Conservation (phyloP, 306 rosid species). For the Coriaria nepalensis region DNA sequence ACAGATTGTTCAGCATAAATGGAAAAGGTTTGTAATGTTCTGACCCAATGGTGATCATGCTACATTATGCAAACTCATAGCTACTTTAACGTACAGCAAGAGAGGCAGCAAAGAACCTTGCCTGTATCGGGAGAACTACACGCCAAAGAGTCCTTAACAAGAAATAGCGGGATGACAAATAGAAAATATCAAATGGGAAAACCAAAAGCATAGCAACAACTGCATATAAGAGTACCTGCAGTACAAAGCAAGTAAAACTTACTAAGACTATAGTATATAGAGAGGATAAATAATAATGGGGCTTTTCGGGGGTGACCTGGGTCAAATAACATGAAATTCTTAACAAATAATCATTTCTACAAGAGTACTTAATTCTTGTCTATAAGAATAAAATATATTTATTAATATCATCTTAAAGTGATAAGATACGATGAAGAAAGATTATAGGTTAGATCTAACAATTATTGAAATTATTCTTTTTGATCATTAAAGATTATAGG, state of each 20-base stretch:
- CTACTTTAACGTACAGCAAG: background rate
- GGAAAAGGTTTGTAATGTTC: background rate
- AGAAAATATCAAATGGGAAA: slow-evolving; percentile 92
- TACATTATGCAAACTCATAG: background rate
- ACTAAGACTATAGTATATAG: slow-evolving; percentile 12
- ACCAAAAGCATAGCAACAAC: slow-evolving; percentile 63
- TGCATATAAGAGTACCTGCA: slow-evolving; percentile 92
- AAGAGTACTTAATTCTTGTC: no score
- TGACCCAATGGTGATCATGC: no score
- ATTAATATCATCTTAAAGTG: no score
- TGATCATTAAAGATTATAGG: no score
- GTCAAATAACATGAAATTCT: no score
- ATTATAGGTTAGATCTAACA: no score
- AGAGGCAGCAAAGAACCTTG: slow-evolving; percentile 22
- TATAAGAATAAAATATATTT: no score
- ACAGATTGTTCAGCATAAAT: slow-evolving; percentile 10
- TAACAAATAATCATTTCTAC: no score
- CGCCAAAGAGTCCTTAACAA: slow-evolving; percentile 88
- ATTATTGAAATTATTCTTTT: no score
- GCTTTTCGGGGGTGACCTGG: no score
- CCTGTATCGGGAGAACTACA: slow-evolving; percentile 89
- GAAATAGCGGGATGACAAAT: slow-evolving; percentile 78
- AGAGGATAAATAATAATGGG: slow-evolving; percentile 8
- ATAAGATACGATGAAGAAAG: no score
- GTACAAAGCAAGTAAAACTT: slow-evolving; percentile 22